These are phyloP conservation scores for Turritis glabra DNA, from an alignment of 345 rosid species.

Conservation along the genomic window DNA sequence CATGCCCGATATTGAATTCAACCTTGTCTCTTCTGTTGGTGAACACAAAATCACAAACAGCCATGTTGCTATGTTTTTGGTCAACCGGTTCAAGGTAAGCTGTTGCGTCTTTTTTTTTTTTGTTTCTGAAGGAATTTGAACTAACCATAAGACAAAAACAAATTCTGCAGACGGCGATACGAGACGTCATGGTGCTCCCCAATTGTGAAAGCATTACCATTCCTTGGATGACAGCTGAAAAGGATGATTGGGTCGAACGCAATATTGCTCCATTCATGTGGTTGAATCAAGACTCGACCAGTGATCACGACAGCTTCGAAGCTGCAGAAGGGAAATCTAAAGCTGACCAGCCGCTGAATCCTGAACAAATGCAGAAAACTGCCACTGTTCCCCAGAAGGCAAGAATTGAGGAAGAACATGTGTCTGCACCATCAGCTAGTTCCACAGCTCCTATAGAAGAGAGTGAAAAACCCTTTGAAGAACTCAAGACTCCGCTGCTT, in stretches of 20 bases:
- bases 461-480: conserved; percentile 49
- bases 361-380: conserved; percentile 38
- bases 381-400: conserved; percentile 35
- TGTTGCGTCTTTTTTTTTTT: not conserved
- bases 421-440: conserved; percentile 22
- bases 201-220: conserved; percentile 73
- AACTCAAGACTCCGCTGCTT: conserved; percentile 58
- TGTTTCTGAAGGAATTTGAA: not conserved
- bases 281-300: conserved; percentile 67
- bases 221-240: conserved; percentile 89
- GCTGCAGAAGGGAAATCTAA: conserved; percentile 47
- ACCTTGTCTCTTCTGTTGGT: conserved; percentile 76
- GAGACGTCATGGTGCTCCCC: conserved; percentile 88
- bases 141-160: not conserved
- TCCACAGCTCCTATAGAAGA: conserved; percentile 26
- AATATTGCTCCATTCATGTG: conserved; percentile 81
- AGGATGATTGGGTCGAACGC: conserved; percentile 84
- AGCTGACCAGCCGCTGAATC: conserved; percentile 33
- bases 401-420: conserved; percentile 20
- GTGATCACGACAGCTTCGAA: conserved; percentile 36
- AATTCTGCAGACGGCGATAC: conserved; percentile 58
- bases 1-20: conserved; percentile 86
- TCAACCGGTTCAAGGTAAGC: conserved; percentile 80
- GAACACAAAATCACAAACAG: conserved; percentile 78
- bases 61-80: conserved; percentile 67